Evolutionary conservation across 192 early-diverging fungal genomes (phyloP).

Genomic region (Geranomyces variabilis): DNA sequence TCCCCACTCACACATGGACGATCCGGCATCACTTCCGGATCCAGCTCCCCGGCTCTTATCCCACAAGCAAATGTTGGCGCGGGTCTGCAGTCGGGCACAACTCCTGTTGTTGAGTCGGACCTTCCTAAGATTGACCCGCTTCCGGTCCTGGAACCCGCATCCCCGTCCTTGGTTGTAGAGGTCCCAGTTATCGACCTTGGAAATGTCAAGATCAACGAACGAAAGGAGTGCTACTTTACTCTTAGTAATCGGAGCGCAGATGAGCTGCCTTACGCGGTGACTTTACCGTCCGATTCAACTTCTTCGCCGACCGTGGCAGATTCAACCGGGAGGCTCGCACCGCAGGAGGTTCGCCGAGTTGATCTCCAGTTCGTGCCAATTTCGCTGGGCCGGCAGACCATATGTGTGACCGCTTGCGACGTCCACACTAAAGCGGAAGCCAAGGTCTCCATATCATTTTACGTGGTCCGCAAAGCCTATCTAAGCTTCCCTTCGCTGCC

Average conservation of each 20-base stretch:
- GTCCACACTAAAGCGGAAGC: slow-evolving; percentile 5
- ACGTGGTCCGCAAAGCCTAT: slow-evolving; percentile 51
- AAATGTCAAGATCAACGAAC: slow-evolving; percentile 48
- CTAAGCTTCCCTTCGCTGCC: slow-evolving; percentile 65
- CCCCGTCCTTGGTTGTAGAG: slow-evolving; percentile 45
- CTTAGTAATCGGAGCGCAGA: slow-evolving; percentile 42
- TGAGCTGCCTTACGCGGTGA: slow-evolving; percentile 19
- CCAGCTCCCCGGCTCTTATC: slow-evolving; percentile 2
- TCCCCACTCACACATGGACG: not conserved
- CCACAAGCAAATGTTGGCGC: not conserved
- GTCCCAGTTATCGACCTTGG: slow-evolving; percentile 54
- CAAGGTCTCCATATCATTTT: slow-evolving; percentile 54
- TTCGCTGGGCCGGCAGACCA: slow-evolving; percentile 56
- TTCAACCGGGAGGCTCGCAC: slow-evolving; percentile 41
- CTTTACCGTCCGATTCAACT: slow-evolving; percentile 4
- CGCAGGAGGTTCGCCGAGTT: slow-evolving; percentile 62
- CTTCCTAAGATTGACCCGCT: not conserved
- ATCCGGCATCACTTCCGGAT: not conserved
- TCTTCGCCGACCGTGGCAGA: not conserved
- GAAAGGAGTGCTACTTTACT: slow-evolving; percentile 61
- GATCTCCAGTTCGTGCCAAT: slow-evolving; percentile 56
- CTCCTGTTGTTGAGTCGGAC: not conserved
- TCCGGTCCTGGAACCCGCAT: not conserved
- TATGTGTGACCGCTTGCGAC: slow-evolving; percentile 48
- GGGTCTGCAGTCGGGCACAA: too few relatives aligned